These are phyloP conservation scores for Cymbopogon citratus DNA, from an alignment of 176 grass and related monocot species.

Conservation along the genomic window DNA sequence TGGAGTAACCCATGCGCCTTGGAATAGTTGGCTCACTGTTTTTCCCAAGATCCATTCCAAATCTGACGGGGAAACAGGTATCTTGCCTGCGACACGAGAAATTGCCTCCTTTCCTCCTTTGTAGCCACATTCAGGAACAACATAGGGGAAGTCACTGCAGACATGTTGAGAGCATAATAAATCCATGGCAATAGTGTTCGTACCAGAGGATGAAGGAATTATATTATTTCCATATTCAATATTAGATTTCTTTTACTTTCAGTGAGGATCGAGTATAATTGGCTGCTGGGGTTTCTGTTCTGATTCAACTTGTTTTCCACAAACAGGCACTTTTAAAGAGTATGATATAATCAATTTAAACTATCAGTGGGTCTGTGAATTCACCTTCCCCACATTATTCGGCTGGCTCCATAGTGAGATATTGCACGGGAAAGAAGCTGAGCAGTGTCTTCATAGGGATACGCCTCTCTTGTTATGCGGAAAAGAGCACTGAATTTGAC, in stretches of 20 bases:
- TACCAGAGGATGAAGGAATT: not conserved
- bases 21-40: slow-evolving; percentile 53
- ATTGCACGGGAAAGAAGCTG: slow-evolving; percentile 54
- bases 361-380: not conserved
- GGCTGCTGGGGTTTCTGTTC: not conserved
- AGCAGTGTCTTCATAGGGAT: slow-evolving; percentile 71
- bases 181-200: not conserved
- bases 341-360: not conserved
- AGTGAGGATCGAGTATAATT: not conserved
- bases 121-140: slow-evolving; percentile 73
- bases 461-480: slow-evolving; percentile 60
- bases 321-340: not conserved
- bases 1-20: slow-evolving; percentile 36
- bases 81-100: slow-evolving; percentile 37
- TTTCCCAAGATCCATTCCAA: slow-evolving; percentile 68
- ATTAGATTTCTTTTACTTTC: not conserved
- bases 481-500: slow-evolving; percentile 90
- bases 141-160: slow-evolving; percentile 78
- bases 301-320: not conserved
- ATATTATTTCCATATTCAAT: not conserved
- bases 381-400: slow-evolving; percentile 91
- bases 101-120: slow-evolving; percentile 65
- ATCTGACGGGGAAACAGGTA: slow-evolving; percentile 40
- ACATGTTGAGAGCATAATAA: slow-evolving; percentile 1
- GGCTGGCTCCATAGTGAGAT: slow-evolving; percentile 59